Base-by-base conservation (phyloP, 139 green algal species). In the Pseudopediastrum boryanum region DNA sequence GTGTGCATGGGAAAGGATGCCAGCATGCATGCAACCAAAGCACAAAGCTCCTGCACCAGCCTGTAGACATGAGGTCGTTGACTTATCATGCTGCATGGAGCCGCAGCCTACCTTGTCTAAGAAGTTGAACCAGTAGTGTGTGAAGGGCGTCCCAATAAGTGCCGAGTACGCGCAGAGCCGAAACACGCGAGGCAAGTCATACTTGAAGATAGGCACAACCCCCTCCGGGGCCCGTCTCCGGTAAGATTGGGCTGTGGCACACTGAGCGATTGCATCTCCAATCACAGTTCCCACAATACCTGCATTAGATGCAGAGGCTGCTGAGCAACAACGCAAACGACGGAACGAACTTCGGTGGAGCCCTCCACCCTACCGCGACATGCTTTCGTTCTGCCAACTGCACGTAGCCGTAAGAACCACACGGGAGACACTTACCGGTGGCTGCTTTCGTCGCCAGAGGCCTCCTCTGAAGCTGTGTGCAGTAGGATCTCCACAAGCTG, bases 181-280 rank as follows among this genome's bases (percentile, higher is more conserved):
- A 16, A 76, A 27, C 25, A 72, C 42, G 4, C 84, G 79, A 0
- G 31, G 42, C 25, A 46, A 52, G 77, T 89, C 84, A 69, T 86
- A 89, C 13, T 72, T 74, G 73, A 75, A 78, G 13, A 42, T 21
- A 8, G 63, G 4, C 8, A 33, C 31, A 31, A 41, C 27, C 0
- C 23, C 31, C 8, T 33, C 33, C n/a, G 21, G 48, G 16, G 48
- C 48, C 16, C 16, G 16, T 58, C 48, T 16, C 25, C 73, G 29
- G 42, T 44, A 43, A 36, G 48, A 58, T 19, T 21, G 54, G 16
- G n/a, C 9, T 13, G 62, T 41, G 38, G n/a, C 70, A 21, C 67
- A 58, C 84, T 90, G 86, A 2, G 86, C 86, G n/a, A 89, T 66
- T 21, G 64, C 66, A 73, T 90, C 86, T 16, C 86, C 86, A 38